Evolutionary conservation across 257 asterid species (phyloP), one percentile per base, ranked within the genome.

Genomic region (Plantago major): DNA sequence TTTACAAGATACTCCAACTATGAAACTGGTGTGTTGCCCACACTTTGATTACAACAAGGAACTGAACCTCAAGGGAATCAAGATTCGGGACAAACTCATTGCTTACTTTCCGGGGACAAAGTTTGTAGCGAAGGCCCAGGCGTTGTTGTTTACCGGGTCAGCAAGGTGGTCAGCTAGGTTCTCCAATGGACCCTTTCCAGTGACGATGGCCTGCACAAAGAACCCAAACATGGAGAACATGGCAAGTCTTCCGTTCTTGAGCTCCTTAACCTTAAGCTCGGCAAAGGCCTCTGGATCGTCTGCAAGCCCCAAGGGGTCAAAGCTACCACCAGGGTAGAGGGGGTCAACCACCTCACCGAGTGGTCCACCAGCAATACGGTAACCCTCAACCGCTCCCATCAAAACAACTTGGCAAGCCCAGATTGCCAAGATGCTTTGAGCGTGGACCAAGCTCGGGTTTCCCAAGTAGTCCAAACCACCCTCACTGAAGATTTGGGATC

Each of bases 371-470:
- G 58, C 58, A 26, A 53, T 16, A 11, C 58, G 58, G 42, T 53
- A 53, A 37, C 58, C 58, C 18, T 53, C 58, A 53, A 53, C 58
- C 16, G 58, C 58, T 53, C 58, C 58, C 58, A 53, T 53, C 40
- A 53, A 11, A 26, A 53, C 33, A 53, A 53, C 58, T 40, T 53
- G 58, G 42, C 42, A 53, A 53, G 58, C 58, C 58, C 58, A 53
- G 17, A 53, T 53, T 19, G 58, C 58, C 17, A 53, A 53, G 17
- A 53, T 53, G 42, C 58, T 53, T 16, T 53, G 58, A 26, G 58
- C 58, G 19, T 53, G 58, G 8, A 53, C 58, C 42, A 53, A 28
- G 40, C 58, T 53, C n/a, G 58, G 58, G 58, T 53, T 53, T 19
- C 58, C 58, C 58, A 53, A 53, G 58, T 53, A 53, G 42, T 53